phyloP scores from a whole-genome alignment of 805 yeast species.

The Kregervanrija pseudodelftensis region DNA sequence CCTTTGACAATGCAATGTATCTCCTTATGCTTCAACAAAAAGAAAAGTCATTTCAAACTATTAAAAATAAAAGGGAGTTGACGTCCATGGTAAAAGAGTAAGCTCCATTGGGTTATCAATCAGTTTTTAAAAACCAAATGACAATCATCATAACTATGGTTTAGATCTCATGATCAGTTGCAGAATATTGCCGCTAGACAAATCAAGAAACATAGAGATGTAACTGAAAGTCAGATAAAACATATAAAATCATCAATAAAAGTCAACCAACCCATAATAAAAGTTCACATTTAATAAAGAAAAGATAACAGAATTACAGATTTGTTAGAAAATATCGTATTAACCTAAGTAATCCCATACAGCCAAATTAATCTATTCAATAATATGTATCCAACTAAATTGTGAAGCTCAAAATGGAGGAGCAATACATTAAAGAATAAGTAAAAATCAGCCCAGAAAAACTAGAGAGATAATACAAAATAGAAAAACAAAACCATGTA shows the following conservation, averaged over 20 bases:
- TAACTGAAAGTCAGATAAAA: conserved; percentile 3
- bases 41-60: conserved; percentile 6
- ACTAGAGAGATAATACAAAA: background rate
- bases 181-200: conserved; percentile 12
- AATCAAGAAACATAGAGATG: conserved; percentile 1
- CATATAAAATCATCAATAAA: conserved; percentile 2
- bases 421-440: too few relatives aligned
- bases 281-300: background rate
- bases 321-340: background rate
- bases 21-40: conserved; percentile 1
- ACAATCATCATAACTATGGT: conserved; percentile 22
- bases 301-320: background rate
- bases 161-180: conserved; percentile 13
- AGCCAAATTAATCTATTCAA: too few relatives aligned
- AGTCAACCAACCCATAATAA: background rate
- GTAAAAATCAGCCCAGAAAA: background rate
- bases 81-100: conserved; percentile 16
- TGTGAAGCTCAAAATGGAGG: too few relatives aligned
- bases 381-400: too few relatives aligned
- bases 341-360: background rate
- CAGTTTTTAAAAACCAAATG: conserved; percentile 2
- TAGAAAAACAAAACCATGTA: conserved; percentile 1
- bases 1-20: conserved; percentile 14
- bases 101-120: conserved; percentile 24
- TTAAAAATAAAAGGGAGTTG: conserved; percentile 6